These are phyloP conservation scores for Metschnikowia borealis DNA, from an alignment of 805 yeast species.

Conservation along the genomic window DNA sequence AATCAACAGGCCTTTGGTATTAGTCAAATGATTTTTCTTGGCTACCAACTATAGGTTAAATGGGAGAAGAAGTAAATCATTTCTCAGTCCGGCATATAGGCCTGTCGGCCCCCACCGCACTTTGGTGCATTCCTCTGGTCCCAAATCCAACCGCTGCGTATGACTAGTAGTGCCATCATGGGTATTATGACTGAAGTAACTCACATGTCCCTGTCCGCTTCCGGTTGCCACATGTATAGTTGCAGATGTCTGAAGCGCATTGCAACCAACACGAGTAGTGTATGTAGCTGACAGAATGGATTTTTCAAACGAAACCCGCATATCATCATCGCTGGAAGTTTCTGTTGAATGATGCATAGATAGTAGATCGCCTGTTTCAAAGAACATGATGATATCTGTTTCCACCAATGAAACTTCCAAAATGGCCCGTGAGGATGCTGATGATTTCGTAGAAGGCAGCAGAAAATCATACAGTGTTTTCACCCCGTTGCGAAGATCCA, in stretches of 20 bases:
- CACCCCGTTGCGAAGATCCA: slow-evolving; percentile 13
- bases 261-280: slow-evolving; percentile 7
- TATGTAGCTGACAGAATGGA: neutral
- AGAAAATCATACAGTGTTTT: neutral
- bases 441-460: neutral
- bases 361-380: neutral
- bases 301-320: neutral
- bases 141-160: neutral
- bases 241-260: neutral
- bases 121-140: neutral
- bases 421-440: neutral
- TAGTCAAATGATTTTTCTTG: neutral
- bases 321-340: neutral
- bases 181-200: slow-evolving; percentile 3
- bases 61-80: neutral
- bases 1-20: too few species aligned
- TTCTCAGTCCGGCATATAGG: neutral
- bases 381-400: neutral
- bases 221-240: slow-evolving; percentile 8
- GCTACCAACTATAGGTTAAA: neutral
- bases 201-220: slow-evolving; percentile 7
- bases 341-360: neutral
- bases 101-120: slow-evolving; percentile 1
- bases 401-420: neutral
- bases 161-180: neutral